Evolutionary conservation across 495 filamentous ascomycete genomes (phyloP), one percentile per base, ranked within the genome.

Genomic region (Aspergillus saccharolyticus): DNA sequence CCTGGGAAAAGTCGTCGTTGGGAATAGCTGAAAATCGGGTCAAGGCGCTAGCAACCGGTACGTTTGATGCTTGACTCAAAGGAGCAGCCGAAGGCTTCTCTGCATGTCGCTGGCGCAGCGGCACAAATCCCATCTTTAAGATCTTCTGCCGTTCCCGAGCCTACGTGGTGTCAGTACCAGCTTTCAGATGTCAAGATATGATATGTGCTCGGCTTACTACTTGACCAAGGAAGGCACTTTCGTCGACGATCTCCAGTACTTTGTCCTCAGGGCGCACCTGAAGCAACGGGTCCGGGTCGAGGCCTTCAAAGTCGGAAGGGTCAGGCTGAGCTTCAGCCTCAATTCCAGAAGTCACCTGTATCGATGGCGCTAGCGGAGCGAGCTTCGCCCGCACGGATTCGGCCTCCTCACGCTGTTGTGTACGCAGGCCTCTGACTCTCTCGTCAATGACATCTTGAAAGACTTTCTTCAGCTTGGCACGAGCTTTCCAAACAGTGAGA

Each of bases 1-100:
- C 91, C 61, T 91, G 88, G 0, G 91, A 95, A 64, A 92, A 96
- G 67, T 96, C 91, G 58, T 93, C 90, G 58, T 89, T 89, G 15
- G 81, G 81, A 21, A 84, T 77, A 4, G 86, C 71, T 3, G 92
- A 86, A 65, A 96, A 96, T 55, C 91, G 83, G 30, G 88, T 82
- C 0, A 82, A 79, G 6, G 82, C 82, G 44, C 70, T 69, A 19
- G 72, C 63, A 5, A 76, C 72, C 15, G 71, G 55, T 12, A 62
- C 55, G 44, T 67, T 74, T 21, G 67, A 59, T 43, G 62, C 53
- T 44, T 71, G 61, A 55, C 65, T 73, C 53, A 64, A 55, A 42
- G 67, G 55, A 30, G 66, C 45, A 20, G 63, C 63, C 25, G 81
- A 78, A 7, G 76, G 63, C 53, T 79, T 85, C 54, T 78, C 79